Evolutionary conservation across 441 rosid genomes (phyloP).

Genomic region (Monsonia emarginata): DNA sequence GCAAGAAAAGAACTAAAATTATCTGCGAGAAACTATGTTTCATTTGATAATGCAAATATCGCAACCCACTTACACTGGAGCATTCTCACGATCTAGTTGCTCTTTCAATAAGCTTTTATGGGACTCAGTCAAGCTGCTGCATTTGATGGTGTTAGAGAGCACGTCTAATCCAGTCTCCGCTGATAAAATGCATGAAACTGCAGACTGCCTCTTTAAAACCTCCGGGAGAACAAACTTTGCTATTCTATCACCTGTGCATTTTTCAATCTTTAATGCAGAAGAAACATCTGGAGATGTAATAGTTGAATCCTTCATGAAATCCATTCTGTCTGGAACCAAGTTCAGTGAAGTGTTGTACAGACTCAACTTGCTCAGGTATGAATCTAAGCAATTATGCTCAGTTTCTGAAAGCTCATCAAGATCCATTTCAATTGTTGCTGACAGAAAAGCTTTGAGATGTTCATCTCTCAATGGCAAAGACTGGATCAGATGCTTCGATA

Average conservation of each 20-base stretch:
- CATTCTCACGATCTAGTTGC: conserved; percentile 16
- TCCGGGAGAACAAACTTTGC: conserved; percentile 27
- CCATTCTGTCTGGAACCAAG: conserved; percentile 13
- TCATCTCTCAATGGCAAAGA: conserved; percentile 49
- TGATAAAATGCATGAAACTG: conserved; percentile 37
- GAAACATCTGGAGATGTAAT: conserved; percentile 13
- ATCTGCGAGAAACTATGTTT: neutral
- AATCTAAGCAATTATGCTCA: conserved; percentile 22
- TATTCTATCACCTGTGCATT: conserved; percentile 24
- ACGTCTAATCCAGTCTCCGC: conserved; percentile 36
- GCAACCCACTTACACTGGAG: conserved; percentile 22
- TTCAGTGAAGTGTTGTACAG: conserved; percentile 20
- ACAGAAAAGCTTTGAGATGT: conserved; percentile 48
- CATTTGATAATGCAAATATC: conserved; percentile 9
- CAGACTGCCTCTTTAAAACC: conserved; percentile 43
- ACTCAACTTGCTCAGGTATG: conserved; percentile 32
- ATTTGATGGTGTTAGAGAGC: conserved; percentile 30
- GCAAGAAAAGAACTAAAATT: neutral
- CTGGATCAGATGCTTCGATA: conserved; percentile 35
- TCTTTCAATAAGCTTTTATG: conserved; percentile 21
- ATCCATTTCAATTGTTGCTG: conserved; percentile 47
- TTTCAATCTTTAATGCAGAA: conserved; percentile 12
- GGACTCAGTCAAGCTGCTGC: conserved; percentile 15
- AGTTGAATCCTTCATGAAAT: conserved; percentile 8
- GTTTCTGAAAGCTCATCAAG: conserved; percentile 24